Percentiles rank a stretch among this genome's conserved stretches.
Evolutionary conservation across 345 rosid genomes (phyloP).

Genomic region (Melaleuca alternifolia): DNA sequence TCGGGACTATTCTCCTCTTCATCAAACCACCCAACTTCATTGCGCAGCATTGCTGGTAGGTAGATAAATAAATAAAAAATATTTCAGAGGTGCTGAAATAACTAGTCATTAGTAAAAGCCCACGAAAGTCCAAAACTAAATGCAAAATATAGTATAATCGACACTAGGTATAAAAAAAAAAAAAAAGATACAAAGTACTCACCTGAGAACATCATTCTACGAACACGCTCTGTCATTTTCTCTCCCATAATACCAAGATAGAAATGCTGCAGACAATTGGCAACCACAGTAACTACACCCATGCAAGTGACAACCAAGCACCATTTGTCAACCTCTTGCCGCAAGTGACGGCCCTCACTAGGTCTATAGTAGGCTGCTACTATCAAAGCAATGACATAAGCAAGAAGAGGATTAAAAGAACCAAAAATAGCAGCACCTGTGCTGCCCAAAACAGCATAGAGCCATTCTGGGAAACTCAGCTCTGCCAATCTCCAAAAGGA

Average conservation of each 20-base stretch:
- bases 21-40: constrained; percentile 99
- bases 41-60: constrained; percentile 90
- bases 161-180: background rate
- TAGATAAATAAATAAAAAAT: background rate
- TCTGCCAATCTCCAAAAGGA: constrained; percentile 89
- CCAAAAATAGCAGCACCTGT: constrained; percentile 98
- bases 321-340: constrained; percentile 85
- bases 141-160: background rate
- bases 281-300: constrained; percentile 95
- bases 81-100: background rate
- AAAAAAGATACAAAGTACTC: background rate
- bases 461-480: constrained; percentile 97
- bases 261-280: constrained; percentile 95
- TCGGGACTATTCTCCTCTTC: constrained; percentile 96
- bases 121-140: background rate
- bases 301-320: constrained; percentile 95
- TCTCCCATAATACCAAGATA: constrained; percentile 99
- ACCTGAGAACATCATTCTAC: constrained; percentile 99
- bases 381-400: constrained; percentile 81
- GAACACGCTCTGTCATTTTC: constrained; percentile 96
- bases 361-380: constrained; percentile 63
- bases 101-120: background rate
- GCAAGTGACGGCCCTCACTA: constrained; percentile 28
- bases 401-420: constrained; percentile 95
- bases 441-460: constrained; percentile 95